phyloP scores from a whole-genome alignment of 1,139 yeast genomes.

The Chernovozyma sophiae-reginae region DNA sequence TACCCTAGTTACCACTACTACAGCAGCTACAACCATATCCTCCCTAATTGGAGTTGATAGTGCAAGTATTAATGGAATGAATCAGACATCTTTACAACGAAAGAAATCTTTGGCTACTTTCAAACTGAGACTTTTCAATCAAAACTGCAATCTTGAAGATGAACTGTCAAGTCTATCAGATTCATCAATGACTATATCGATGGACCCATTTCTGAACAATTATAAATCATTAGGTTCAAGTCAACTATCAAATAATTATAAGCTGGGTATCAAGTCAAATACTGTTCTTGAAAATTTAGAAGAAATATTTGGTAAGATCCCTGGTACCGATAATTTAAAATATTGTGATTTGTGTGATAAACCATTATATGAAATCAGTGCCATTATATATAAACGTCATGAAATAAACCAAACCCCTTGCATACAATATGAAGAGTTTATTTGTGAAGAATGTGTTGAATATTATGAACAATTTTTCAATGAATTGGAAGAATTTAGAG shows the following conservation, averaged over 20 bases:
- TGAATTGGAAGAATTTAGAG: conserved; percentile 16
- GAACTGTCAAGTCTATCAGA: not conserved
- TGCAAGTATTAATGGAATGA: not conserved
- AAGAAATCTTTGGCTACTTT: conserved; percentile 39
- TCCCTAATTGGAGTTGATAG: not conserved
- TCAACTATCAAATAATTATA: not conserved
- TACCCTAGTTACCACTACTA: not conserved
- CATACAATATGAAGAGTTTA: conserved; percentile 44
- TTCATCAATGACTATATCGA: not conserved
- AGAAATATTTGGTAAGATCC: conserved; percentile 39
- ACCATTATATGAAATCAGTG: conserved; percentile 61
- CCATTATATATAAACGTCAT: conserved; percentile 27
- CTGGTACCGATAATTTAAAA: conserved; percentile 41
- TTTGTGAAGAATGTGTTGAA: conserved; percentile 61
- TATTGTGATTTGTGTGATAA: conserved; percentile 64
- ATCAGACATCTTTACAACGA: conserved; percentile 11
- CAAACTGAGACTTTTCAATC: conserved; percentile 22
- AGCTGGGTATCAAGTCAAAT: not conserved
- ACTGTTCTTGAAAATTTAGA: conserved; percentile 26
- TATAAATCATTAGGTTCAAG: no score
- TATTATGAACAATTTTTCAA: conserved; percentile 51
- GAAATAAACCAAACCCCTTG: not conserved
- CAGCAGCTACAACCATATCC: not conserved
- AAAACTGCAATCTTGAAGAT: not conserved
- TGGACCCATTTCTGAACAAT: not conserved